Conservation (phyloP, 2,329 filamentous ascomycete genomes). For the Chlorencoelia australis region DNA sequence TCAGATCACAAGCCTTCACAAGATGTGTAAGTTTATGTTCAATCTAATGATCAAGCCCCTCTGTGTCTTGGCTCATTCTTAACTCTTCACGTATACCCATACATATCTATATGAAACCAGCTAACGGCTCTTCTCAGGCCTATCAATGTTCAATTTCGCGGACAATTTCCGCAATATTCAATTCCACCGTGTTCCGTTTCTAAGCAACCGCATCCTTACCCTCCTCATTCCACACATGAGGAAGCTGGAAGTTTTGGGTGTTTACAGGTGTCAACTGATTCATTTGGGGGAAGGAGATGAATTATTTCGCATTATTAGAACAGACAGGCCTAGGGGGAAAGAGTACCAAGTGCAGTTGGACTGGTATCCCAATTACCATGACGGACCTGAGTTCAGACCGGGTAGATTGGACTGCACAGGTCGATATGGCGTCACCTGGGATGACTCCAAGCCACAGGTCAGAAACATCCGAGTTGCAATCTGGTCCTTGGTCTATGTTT, state of each 20-base stretch:
- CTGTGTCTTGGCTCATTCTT: neutral
- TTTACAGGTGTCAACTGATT: slow-evolving; percentile 23
- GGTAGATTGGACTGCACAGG: slow-evolving; percentile 5
- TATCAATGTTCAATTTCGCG: slow-evolving; percentile 14
- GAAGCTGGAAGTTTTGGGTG: slow-evolving; percentile 18
- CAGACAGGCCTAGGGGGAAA: slow-evolving; percentile 11
- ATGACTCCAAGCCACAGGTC: slow-evolving; percentile 14
- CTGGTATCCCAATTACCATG: slow-evolving; percentile 22
- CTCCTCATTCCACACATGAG: slow-evolving; percentile 21
- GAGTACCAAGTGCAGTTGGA: slow-evolving; percentile 19
- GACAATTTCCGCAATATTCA: slow-evolving; percentile 18
- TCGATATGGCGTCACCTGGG: slow-evolving; percentile 21
- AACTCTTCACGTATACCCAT: neutral
- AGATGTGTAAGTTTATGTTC: slow-evolving; percentile 13
- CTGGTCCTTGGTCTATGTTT: slow-evolving; percentile 15
- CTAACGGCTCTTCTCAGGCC: slow-evolving; percentile 5
- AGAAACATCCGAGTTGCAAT: slow-evolving; percentile 13
- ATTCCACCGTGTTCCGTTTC: slow-evolving; percentile 20
- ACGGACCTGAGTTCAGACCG: neutral
- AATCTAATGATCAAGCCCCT: neutral
- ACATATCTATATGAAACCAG: too few species aligned
- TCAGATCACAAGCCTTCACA: slow-evolving; percentile 12
- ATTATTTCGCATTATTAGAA: slow-evolving; percentile 19
- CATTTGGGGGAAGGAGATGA: slow-evolving; percentile 16
- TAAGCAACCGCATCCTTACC: slow-evolving; percentile 15